Percentiles rank a stretch among this genome's conserved stretches.
These are phyloP conservation scores for Chlorokybus atmophyticus DNA, from an alignment of 139 green algal species.

Conservation along the genomic window DNA sequence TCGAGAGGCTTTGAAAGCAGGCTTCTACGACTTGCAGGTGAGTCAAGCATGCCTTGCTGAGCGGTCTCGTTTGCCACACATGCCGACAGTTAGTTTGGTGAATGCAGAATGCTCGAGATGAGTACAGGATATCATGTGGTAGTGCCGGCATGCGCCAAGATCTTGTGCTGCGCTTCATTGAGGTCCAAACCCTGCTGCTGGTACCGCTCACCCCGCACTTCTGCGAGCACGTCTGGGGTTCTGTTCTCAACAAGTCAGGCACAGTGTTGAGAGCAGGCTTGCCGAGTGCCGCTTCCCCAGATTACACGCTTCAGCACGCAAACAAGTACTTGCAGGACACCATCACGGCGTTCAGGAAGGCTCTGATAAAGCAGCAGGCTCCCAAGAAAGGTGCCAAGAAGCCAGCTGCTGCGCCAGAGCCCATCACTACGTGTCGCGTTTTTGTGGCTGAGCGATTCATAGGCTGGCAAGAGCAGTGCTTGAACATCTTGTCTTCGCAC, in stretches of 20 bases:
- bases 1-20: constrained; percentile 79
- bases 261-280: constrained; percentile 60
- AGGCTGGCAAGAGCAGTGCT: constrained; percentile 53
- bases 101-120: constrained; percentile 63
- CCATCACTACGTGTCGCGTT: constrained; percentile 35
- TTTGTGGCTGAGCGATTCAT: constrained; percentile 62
- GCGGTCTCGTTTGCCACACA: background rate
- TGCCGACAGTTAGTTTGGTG: background rate
- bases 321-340: constrained; percentile 38
- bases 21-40: constrained; percentile 55
- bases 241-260: constrained; percentile 47
- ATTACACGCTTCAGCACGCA: constrained; percentile 55
- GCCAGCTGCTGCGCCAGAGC: constrained; percentile 17
- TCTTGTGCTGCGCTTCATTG: constrained; percentile 61
- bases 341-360: constrained; percentile 55
- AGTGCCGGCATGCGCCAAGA: constrained; percentile 58
- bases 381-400: constrained; percentile 51
- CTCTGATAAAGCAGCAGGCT: constrained; percentile 63
- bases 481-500: constrained; percentile 21
- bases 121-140: constrained; percentile 71
- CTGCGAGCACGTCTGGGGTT: constrained; percentile 80
- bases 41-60: constrained; percentile 36
- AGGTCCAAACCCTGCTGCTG: constrained; percentile 63
- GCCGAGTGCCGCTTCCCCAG: constrained; percentile 43
- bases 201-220: constrained; percentile 85